A percentile compares a stretch with the other conserved stretches of the same genome.
These are phyloP conservation scores for Thraustochytrium striatum DNA, from an alignment of 352 stramenopile genomes.

Conservation along the genomic window DNA sequence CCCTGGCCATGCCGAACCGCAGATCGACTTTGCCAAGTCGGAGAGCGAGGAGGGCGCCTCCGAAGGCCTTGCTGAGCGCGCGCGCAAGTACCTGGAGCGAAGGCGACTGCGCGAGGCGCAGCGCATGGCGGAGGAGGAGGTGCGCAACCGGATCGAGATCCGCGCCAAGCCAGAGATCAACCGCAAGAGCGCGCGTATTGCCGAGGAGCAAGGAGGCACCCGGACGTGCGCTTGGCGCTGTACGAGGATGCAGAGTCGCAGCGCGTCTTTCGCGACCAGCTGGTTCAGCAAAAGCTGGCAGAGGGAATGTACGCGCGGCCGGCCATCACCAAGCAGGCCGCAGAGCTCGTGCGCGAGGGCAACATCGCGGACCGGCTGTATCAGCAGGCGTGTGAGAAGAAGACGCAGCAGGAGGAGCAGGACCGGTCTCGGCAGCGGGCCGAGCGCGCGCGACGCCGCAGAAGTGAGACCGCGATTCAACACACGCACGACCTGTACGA, in stretches of 20 bases:
- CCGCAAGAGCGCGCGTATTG: not conserved
- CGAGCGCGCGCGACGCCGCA: not conserved
- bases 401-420: not conserved
- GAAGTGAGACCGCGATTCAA: not conserved
- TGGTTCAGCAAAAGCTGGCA: slow-evolving; percentile 4
- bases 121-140: not conserved
- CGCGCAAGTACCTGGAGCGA: not conserved
- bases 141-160: not conserved
- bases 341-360: slow-evolving; percentile 37
- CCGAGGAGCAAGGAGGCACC: not conserved
- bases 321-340: slow-evolving; percentile 20
- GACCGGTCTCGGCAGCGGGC: not conserved
- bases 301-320: not conserved
- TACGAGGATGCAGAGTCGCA: slow-evolving; percentile 27
- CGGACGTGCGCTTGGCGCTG: not conserved
- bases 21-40: too few relatives aligned
- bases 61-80: not conserved
- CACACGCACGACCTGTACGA: slow-evolving; percentile 28
- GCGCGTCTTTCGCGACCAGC: not conserved
- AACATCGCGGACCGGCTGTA: slow-evolving; percentile 25
- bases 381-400: slow-evolving; percentile 2
- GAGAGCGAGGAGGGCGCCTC: not conserved
- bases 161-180: not conserved
- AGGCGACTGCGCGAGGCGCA: not conserved
- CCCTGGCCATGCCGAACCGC: too few relatives aligned